Base-by-base conservation (phyloP, 495 filamentous ascomycete species). In the Hypoxylon intermedium region DNA sequence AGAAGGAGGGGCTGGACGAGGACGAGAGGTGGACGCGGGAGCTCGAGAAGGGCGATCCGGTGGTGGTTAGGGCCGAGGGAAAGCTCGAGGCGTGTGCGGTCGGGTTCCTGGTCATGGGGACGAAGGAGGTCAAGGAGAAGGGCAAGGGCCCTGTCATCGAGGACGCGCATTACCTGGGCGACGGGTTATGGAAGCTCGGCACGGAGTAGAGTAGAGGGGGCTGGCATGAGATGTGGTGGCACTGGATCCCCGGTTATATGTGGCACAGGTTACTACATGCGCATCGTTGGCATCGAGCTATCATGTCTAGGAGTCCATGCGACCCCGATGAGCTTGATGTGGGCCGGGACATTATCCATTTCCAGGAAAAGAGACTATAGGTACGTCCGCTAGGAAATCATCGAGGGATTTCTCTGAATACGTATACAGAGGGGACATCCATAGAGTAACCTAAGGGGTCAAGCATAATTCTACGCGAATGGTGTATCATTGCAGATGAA, bases 131-230 rank as follows among this genome's bases (percentile, higher is more conserved):
- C 63, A 96, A 91, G 83, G 87, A 83, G 67, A 91, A 93, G 77
- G 90, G 89, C 59, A 97, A 96, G 78, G 95, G 92, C 1, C 87
- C 92, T 28, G 94, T 89, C 18, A 89, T 97, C 67, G 94, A 98
- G 80, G 85, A 88, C 57, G 90, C 89, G 45, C 93, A 97, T 85
- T 97, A 86, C 80, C 71, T 97, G 40, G 94, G 95, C 5, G 94
- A 98, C 84, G 94, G 93, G 49, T 73, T 98, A 60, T 98, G 94
- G 94, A 87, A 77, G 76, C 74, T 95, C 74, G 77, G 74, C 55
- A 73, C 90, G 53, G 90, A 92, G 72, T 96, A 72, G 60, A 30
- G 44, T 15, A 38, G 23, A 2, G 41, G 24, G 24, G 24, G 24
- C 24, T 19, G 26, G 37, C 28, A 9, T 21, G 41, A 24, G 41